These are phyloP conservation scores for Zygoascus meyerae DNA, from an alignment of 1,139 yeast species.

Conservation along the genomic window DNA sequence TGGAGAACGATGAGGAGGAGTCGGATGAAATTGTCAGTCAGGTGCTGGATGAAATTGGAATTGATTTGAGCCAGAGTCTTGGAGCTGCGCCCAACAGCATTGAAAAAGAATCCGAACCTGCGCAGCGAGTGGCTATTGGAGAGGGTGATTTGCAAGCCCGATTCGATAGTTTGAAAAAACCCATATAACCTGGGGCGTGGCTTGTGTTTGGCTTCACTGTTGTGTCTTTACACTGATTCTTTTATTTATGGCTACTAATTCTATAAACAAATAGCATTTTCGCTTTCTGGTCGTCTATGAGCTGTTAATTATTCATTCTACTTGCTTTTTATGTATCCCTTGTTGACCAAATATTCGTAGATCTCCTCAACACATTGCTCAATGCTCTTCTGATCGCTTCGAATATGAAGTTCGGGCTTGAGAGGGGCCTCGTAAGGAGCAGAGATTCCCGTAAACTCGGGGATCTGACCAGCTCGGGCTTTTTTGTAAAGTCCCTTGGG, in stretches of 20 bases:
- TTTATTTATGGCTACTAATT: too few relatives aligned
- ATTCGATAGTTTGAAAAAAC: slow-evolving; percentile 70
- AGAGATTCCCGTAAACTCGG: slow-evolving; percentile 90
- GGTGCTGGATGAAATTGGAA: slow-evolving; percentile 93
- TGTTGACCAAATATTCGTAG: slow-evolving; percentile 56
- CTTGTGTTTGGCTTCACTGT: too few relatives aligned
- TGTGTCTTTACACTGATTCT: background rate
- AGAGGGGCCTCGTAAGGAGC: slow-evolving; percentile 96
- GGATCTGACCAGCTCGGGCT: slow-evolving; percentile 91
- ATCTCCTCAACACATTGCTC: slow-evolving; percentile 78
- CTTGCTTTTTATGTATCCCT: slow-evolving; percentile 24
- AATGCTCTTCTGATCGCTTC: slow-evolving; percentile 61
- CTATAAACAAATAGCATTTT: too few relatives aligned
- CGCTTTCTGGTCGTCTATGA: too few relatives aligned
- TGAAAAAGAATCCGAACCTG: slow-evolving; percentile 27
- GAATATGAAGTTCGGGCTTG: slow-evolving; percentile 73
- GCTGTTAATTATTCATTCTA: too few relatives aligned
- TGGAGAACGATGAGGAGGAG: slow-evolving; percentile 75
- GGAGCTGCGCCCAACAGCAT: slow-evolving; percentile 62
- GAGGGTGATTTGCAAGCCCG: slow-evolving; percentile 76
- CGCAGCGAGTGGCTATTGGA: slow-evolving; percentile 33
- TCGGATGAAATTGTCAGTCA: slow-evolving; percentile 86
- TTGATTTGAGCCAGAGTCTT: slow-evolving; percentile 64
- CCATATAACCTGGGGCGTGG: too few relatives aligned
- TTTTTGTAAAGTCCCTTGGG: slow-evolving; percentile 95